Conservation (phyloP, 2,329 filamentous ascomycete genomes). For the Penicillium digitatum region DNA sequence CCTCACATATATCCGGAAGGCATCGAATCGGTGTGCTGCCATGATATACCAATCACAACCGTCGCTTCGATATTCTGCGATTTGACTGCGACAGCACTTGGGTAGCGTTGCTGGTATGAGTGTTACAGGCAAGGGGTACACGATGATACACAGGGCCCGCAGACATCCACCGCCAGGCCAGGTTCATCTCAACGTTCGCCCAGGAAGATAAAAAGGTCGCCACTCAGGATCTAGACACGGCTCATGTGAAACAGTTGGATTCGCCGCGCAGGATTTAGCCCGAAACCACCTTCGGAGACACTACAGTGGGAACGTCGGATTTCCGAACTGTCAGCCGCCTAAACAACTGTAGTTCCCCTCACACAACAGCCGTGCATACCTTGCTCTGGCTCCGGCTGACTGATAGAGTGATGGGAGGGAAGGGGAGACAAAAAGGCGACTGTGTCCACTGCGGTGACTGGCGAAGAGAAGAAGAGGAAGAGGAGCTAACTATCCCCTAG, state of each 20-base stretch:
- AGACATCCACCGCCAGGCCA: not conserved
- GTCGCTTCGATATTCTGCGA: not conserved
- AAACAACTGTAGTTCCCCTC: not conserved
- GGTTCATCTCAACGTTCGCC: not conserved
- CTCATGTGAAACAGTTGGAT: not conserved
- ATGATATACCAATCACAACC: not conserved
- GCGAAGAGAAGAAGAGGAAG: not conserved
- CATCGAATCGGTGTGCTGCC: not conserved
- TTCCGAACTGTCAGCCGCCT: not conserved
- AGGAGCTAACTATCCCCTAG: not conserved
- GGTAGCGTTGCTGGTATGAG: not conserved
- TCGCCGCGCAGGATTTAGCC: not conserved
- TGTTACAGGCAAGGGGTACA: not conserved
- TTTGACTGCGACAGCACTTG: not conserved
- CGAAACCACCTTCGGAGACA: not conserved
- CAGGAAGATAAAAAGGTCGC: not conserved
- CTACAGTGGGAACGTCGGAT: too few relatives aligned
- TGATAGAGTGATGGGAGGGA: not conserved
- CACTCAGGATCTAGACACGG: not conserved
- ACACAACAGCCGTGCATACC: not conserved
- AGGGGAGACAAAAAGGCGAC: not conserved
- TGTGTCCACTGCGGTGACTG: not conserved
- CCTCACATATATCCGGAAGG: not conserved
- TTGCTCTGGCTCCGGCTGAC: not conserved
- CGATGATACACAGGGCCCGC: too few relatives aligned